Evolutionary conservation across 305 asterid species (phyloP).

Genomic region (Solanum aculeatissimum): DNA sequence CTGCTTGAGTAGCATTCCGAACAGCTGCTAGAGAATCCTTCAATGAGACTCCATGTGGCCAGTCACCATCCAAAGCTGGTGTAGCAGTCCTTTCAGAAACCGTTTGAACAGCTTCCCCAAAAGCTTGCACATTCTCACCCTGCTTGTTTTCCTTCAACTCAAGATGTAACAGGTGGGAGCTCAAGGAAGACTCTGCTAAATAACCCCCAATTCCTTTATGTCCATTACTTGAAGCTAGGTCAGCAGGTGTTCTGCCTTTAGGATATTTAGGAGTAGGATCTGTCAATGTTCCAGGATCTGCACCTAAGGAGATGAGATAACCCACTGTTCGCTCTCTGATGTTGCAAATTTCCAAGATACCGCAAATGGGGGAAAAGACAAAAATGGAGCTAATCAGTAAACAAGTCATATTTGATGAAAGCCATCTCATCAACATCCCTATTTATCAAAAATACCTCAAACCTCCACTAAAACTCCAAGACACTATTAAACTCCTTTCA

Average conservation of each 20-base stretch:
- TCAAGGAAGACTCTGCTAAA: slow-evolving; percentile 74
- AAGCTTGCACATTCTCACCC: slow-evolving; percentile 18
- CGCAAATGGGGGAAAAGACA: not conserved
- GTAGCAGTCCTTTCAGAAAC: slow-evolving; percentile 63
- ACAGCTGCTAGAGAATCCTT: slow-evolving; percentile 92
- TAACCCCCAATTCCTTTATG: slow-evolving; percentile 96
- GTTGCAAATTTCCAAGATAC: slow-evolving; percentile 3
- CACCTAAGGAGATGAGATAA: slow-evolving; percentile 69
- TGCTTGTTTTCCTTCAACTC: slow-evolving; percentile 45
- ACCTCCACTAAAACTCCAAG: not conserved
- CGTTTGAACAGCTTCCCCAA: slow-evolving; percentile 43
- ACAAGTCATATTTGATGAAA: not conserved
- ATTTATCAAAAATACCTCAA: not conserved
- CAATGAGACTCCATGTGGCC: slow-evolving; percentile 55
- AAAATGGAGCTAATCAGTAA: not conserved
- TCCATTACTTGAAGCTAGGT: slow-evolving; percentile 75
- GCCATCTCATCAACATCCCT: not conserved
- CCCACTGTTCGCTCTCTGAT: slow-evolving; percentile 76
- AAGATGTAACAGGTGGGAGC: slow-evolving; percentile 54
- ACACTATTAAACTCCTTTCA: not conserved
- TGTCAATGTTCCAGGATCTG: slow-evolving; percentile 67
- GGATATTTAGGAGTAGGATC: slow-evolving; percentile 82
- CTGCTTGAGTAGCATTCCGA: slow-evolving; percentile 97
- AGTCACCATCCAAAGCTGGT: slow-evolving; percentile 47
- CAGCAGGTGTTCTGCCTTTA: slow-evolving; percentile 74